A percentile compares a stretch with the other conserved stretches of the same genome.
phyloP scores from a whole-genome alignment of 306 rosid species.

The Prunus mira region DNA sequence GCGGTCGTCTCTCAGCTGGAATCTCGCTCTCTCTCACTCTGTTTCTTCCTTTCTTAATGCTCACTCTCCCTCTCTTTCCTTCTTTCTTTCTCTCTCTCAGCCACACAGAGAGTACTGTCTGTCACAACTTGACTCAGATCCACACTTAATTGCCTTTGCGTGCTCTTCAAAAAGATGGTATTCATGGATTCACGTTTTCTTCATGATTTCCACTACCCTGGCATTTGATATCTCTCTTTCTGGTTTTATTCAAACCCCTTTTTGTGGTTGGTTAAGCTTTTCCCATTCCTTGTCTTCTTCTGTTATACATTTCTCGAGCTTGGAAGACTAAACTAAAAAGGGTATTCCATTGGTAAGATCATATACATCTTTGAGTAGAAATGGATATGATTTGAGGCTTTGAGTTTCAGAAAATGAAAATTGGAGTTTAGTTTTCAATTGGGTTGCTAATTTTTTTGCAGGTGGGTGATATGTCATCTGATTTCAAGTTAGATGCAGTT shows the following conservation, averaged over 20 bases:
- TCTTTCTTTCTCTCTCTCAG: background rate
- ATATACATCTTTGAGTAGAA: background rate
- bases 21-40: constrained; percentile 27
- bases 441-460: constrained; percentile 1
- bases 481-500: constrained; percentile 44
- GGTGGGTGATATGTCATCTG: constrained; percentile 53
- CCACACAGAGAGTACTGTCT: background rate
- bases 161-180: constrained; percentile 44
- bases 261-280: background rate
- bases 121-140: background rate
- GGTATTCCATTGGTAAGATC: background rate
- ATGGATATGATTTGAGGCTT: background rate
- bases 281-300: background rate
- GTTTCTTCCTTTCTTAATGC: constrained; percentile 16
- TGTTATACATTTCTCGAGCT: background rate
- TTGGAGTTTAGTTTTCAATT: background rate
- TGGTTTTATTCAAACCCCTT: background rate
- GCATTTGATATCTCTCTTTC: background rate
- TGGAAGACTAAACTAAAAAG: background rate
- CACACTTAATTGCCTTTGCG: constrained; percentile 43
- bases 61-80: constrained; percentile 2
- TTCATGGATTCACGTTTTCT: constrained; percentile 20
- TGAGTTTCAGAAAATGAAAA: background rate
- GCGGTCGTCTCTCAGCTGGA: constrained; percentile 34
- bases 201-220: constrained; percentile 16